Base-by-base conservation (phyloP, 2,329 filamentous ascomycete species). In the Cladorrhinum sp. region DNA sequence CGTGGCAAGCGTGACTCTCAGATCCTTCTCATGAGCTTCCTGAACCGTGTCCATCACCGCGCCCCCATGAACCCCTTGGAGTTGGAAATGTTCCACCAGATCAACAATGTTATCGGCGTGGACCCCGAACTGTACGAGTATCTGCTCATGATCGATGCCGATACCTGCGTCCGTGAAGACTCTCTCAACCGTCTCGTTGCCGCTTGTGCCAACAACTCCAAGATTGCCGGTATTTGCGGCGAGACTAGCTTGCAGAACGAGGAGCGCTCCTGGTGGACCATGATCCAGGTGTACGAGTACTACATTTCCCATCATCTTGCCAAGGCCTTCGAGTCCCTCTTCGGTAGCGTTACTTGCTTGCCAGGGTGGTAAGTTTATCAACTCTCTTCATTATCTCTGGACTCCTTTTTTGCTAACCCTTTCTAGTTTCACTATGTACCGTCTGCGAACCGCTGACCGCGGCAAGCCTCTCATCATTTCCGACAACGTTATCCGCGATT, bases 251-350 rank as follows among this genome's bases (percentile, higher is more conserved):
- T 99, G 70, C 91, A 97, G 73, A 99, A 99, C 71, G 94, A 97
- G 74, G 92, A 97, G 70, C 85, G 88, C 67, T 93, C 88, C 70
- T 98, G 93, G 92, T 96, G 92, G 91, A 99, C 95, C 12, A 99
- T 99, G 95, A 99, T 99, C 71, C 95, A 99, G 75, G 95, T 99
- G 66, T 99, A 99, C 78, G 95, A 99, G 75, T 99, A 99, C 81
- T 99, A 93, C 75, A 99, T 99, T 72, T 98, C 95, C 28, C 95
- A 99, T 82, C 90, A 99, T 76, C 79, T 99, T 74, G 83, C 95
- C 58, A 99, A 99, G 80, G 92, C 95, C 64, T 99, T 99, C 73
- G 95, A 99, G 75, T 97, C 92, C 63, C 85, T 99, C 63, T 99
- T 99, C 72, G 95, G 93, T 72, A 96, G 92, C 75, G 95, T 99